Conservation (phyloP, 768 basidiomycete genomes). For the Hygrocybe coccinea region DNA sequence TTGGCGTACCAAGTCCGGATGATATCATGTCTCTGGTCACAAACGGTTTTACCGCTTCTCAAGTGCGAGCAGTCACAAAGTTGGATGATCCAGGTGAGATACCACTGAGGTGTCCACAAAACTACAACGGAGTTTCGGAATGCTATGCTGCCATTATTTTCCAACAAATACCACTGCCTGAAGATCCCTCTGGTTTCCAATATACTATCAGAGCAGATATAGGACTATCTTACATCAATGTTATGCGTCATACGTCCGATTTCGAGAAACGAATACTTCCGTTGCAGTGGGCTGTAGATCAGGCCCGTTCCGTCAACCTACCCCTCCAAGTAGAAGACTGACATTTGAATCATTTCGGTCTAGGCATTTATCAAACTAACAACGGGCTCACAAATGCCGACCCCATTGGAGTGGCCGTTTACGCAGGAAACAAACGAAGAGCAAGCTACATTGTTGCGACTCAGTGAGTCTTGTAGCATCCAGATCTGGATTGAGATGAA, state of each 20-base stretch:
- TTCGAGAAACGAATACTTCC: constrained; percentile 65
- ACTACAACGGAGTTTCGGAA: constrained; percentile 63
- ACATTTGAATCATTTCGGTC: background rate
- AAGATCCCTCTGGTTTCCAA: constrained; percentile 40
- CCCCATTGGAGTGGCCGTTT: constrained; percentile 71
- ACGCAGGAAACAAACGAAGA: constrained; percentile 63
- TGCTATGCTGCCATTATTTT: constrained; percentile 70
- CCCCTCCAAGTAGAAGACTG: background rate
- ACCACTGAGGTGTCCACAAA: constrained; percentile 58
- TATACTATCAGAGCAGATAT: constrained; percentile 70
- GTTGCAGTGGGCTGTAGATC: constrained; percentile 72
- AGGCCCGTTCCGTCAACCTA: constrained; percentile 40
- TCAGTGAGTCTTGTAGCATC: constrained; percentile 38
- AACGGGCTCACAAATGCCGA: constrained; percentile 50
- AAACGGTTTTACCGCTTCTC: constrained; percentile 42
- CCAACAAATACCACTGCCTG: constrained; percentile 45
- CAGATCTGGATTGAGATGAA: background rate
- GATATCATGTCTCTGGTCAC: constrained; percentile 62
- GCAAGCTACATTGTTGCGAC: constrained; percentile 48
- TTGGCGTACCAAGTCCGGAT: constrained; percentile 47
- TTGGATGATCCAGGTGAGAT: constrained; percentile 47
- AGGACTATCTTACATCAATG: constrained; percentile 62
- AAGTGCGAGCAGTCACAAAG: constrained; percentile 47
- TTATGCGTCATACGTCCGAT: constrained; percentile 59
- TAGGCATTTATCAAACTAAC: constrained; percentile 70